Evolutionary conservation across 2,329 filamentous ascomycete species (phyloP).

Genomic region (Fusarium pseudoanthophilum): DNA sequence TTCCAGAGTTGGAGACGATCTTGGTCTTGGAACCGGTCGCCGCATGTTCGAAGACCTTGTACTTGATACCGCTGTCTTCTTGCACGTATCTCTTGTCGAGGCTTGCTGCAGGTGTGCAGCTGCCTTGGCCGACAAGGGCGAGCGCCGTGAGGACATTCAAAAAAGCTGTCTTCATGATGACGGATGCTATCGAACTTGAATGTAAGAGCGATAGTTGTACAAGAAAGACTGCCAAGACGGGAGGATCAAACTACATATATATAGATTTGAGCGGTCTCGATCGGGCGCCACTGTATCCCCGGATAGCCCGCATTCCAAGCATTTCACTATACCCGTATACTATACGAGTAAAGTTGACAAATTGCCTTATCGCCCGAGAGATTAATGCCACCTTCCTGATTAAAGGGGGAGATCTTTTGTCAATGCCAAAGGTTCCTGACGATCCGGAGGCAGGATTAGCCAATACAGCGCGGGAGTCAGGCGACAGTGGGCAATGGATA

Average conservation of each 20-base stretch:
- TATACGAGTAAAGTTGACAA: background rate
- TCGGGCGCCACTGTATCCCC: background rate
- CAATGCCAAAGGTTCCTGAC: constrained; percentile 1
- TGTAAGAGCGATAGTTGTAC: background rate
- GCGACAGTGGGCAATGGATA: background rate
- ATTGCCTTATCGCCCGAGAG: background rate
- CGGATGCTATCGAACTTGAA: fast-evolving
- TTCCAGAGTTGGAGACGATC: constrained; percentile 50
- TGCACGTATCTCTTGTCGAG: background rate
- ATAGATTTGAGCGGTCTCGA: background rate
- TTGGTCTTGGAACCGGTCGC: constrained; percentile 28
- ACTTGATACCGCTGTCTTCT: constrained; percentile 1
- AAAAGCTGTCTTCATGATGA: background rate
- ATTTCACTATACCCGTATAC: background rate
- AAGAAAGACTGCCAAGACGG: background rate
- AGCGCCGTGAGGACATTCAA: background rate
- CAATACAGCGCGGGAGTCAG: background rate
- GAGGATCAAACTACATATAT: background rate
- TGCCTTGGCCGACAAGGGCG: background rate
- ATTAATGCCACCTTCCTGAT: constrained; percentile 9
- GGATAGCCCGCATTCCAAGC: background rate
- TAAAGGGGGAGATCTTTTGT: constrained; percentile 6
- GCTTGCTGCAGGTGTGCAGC: background rate
- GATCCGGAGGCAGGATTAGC: background rate
- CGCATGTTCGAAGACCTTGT: constrained; percentile 28